Evolutionary conservation across 805 yeast species (phyloP).

Genomic region (Candida ovalis): DNA sequence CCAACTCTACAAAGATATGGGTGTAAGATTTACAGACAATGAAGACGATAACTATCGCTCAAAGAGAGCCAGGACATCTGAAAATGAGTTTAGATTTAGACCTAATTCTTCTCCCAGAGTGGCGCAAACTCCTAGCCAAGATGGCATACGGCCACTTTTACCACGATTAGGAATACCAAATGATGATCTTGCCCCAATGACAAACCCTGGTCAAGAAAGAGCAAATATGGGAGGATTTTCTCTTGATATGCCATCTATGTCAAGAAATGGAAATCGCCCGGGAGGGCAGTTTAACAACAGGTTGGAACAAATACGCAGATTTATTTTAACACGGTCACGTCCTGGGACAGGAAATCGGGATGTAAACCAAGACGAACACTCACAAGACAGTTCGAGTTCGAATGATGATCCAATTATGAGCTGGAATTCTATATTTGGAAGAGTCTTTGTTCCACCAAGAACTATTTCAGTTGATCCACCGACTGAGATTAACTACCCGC

Average conservation of each 20-base stretch:
- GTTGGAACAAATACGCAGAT: background rate
- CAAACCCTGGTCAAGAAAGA: background rate
- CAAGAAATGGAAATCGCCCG: background rate
- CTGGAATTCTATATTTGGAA: background rate
- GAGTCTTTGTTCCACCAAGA: background rate
- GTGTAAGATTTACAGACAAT: background rate
- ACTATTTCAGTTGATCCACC: background rate
- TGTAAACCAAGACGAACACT: background rate
- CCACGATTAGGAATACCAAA: background rate
- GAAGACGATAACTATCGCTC: background rate
- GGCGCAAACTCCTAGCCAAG: background rate
- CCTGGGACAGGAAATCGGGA: background rate
- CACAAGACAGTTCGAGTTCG: background rate
- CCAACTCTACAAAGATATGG: too few relatives aligned
- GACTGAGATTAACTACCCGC: background rate
- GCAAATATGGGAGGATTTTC: background rate
- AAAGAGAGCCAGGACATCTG: conserved; percentile 1
- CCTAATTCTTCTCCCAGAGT: background rate
- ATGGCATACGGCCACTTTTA: background rate
- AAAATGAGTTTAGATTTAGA: background rate
- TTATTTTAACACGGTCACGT: background rate
- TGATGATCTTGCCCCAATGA: background rate
- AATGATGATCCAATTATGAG: background rate
- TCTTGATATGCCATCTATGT: background rate
- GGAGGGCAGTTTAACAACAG: background rate